These are phyloP conservation scores for Drechslerella stenobrocha DNA, from an alignment of 2,329 filamentous ascomycete species.

Conservation along the genomic window DNA sequence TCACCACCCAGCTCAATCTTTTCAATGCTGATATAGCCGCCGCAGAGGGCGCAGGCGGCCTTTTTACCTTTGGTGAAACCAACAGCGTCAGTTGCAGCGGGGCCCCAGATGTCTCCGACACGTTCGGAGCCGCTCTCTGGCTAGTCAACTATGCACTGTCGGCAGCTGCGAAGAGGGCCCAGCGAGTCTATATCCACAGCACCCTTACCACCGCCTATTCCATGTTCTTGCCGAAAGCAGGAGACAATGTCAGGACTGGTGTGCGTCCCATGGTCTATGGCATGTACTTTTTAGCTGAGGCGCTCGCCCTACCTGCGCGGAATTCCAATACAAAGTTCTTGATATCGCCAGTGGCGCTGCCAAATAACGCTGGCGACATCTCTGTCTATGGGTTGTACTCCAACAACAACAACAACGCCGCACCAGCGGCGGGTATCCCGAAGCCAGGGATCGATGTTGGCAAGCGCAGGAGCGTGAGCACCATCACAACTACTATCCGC, in stretches of 20 bases:
- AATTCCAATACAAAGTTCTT: slow-evolving; percentile 33
- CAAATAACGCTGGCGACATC: slow-evolving; percentile 15
- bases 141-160: slow-evolving; percentile 56
- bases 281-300: slow-evolving; percentile 35
- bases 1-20: slow-evolving; percentile 51
- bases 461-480: background rate
- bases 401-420: slow-evolving; percentile 1
- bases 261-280: slow-evolving; percentile 28
- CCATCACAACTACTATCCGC: slow-evolving; percentile 1
- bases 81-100: slow-evolving; percentile 58
- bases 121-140: slow-evolving; percentile 57
- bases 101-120: slow-evolving; percentile 56
- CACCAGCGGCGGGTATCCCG: background rate
- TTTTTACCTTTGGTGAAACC: slow-evolving; percentile 56
- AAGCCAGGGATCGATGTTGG: too few species aligned
- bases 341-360: slow-evolving; percentile 14
- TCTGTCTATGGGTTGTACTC: slow-evolving; percentile 37
- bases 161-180: slow-evolving; percentile 56
- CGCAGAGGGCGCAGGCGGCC: slow-evolving; percentile 24
- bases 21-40: slow-evolving; percentile 50
- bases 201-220: slow-evolving; percentile 27
- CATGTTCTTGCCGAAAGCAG: slow-evolving; percentile 20
- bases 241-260: background rate
- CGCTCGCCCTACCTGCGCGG: slow-evolving; percentile 20
- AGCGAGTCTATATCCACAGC: slow-evolving; percentile 55